Percentiles rank a stretch among this genome's conserved stretches.
Conservation (phyloP, 1,284 basidiomycete genomes). For the Ustilago curta region DNA sequence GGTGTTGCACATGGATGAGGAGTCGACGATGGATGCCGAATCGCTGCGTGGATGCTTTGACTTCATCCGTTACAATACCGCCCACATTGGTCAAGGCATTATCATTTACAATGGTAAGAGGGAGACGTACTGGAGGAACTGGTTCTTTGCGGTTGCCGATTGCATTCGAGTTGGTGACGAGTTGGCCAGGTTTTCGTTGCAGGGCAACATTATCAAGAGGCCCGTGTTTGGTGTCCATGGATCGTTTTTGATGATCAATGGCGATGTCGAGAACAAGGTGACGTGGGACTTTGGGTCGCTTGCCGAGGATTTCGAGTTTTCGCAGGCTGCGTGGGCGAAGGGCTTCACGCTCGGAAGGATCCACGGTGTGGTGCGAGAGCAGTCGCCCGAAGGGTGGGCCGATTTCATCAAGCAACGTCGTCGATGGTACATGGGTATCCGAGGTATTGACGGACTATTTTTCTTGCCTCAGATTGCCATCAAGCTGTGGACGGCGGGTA, state of each 20-base stretch:
- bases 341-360: conserved; percentile 70
- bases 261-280: conserved; percentile 71
- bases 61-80: conserved; percentile 70
- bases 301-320: conserved; percentile 71
- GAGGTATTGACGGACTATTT: conserved; percentile 68
- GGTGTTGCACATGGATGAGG: conserved; percentile 71
- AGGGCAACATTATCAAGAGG: conserved; percentile 70
- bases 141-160: conserved; percentile 71
- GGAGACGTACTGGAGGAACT: conserved; percentile 71
- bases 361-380: conserved; percentile 70
- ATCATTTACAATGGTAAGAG: conserved; percentile 70
- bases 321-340: conserved; percentile 70
- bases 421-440: conserved; percentile 71
- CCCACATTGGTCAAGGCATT: conserved; percentile 71
- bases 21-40: conserved; percentile 71
- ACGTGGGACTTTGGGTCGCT: conserved; percentile 69
- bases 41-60: conserved; percentile 70
- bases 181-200: conserved; percentile 71
- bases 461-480: conserved; percentile 70
- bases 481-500: conserved; percentile 71
- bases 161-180: conserved; percentile 71
- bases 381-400: conserved; percentile 69
- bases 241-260: conserved; percentile 71
- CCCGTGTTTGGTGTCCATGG: conserved; percentile 71
- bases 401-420: conserved; percentile 71